phyloP scores from a whole-genome alignment of 2,329 filamentous ascomycete genomes.

The Hypomyces perniciosus region DNA sequence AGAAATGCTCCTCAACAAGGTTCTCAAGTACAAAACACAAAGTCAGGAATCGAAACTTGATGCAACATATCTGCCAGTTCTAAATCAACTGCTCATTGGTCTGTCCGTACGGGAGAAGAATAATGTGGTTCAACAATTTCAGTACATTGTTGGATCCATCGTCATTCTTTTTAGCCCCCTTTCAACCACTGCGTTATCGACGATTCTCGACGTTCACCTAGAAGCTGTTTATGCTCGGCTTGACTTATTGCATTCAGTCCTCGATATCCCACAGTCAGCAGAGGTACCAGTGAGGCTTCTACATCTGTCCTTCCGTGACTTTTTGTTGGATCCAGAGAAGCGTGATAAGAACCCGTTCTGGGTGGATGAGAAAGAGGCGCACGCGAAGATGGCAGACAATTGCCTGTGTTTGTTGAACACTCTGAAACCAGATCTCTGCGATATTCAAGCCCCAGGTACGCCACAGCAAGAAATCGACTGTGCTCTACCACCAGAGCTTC shows the following conservation, averaged over 20 bases:
- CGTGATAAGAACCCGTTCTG: slow-evolving; percentile 26
- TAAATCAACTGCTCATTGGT: slow-evolving; percentile 5
- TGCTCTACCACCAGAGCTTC: slow-evolving; percentile 24
- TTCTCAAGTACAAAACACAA: slow-evolving; percentile 16
- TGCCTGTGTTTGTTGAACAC: slow-evolving; percentile 31
- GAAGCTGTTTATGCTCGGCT: slow-evolving; percentile 15
- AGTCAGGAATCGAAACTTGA: slow-evolving; percentile 8
- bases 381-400: slow-evolving; percentile 24
- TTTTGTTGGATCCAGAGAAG: slow-evolving; percentile 27
- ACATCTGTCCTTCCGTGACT: slow-evolving; percentile 34
- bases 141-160: slow-evolving; percentile 22
- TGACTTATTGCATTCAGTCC: slow-evolving; percentile 25
- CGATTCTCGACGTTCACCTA: slow-evolving; percentile 17
- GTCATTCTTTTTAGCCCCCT: slow-evolving; percentile 24
- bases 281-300: slow-evolving; percentile 18
- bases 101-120: neutral
- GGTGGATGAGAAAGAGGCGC: slow-evolving; percentile 29
- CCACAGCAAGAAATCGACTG: slow-evolving; percentile 16
- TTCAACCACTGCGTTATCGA: slow-evolving; percentile 18
- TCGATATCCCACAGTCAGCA: slow-evolving; percentile 21
- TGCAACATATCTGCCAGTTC: slow-evolving; percentile 10
- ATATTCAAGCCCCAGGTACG: slow-evolving; percentile 21
- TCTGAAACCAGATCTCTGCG: slow-evolving; percentile 33
- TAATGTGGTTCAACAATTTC: slow-evolving; percentile 17
- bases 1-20: slow-evolving; percentile 15